Evolutionary conservation across 345 rosid genomes (phyloP).

Genomic region (Rhizophora mangle): DNA sequence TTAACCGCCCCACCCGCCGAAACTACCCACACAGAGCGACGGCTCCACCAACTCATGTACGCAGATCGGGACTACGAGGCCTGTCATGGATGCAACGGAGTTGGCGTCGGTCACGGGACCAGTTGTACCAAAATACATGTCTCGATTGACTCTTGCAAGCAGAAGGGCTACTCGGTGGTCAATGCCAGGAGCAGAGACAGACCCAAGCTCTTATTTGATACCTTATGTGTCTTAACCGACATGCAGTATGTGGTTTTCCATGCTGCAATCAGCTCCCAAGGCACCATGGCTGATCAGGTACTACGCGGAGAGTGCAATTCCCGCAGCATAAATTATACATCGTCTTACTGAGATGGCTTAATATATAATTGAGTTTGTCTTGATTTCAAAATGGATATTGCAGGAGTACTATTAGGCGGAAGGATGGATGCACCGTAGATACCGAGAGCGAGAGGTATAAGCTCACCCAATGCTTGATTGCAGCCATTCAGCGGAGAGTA

Average conservation of each 20-base stretch:
- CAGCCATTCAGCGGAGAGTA: conserved; percentile 69
- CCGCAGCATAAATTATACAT: neutral
- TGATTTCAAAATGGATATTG: neutral
- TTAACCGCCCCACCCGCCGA: conserved; percentile 45
- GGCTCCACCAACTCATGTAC: conserved; percentile 85
- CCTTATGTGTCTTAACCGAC: conserved; percentile 73
- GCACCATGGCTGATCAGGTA: conserved; percentile 69
- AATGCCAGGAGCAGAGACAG: conserved; percentile 65
- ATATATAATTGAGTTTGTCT: neutral
- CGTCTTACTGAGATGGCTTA: neutral
- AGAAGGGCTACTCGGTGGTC: conserved; percentile 74
- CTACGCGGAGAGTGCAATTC: no score
- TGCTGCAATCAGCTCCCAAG: conserved; percentile 68
- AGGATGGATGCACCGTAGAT: conserved; percentile 64
- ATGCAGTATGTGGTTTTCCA: conserved; percentile 82
- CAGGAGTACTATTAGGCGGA: conserved; percentile 89
- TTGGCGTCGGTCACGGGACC: conserved; percentile 37
- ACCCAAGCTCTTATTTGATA: conserved; percentile 79
- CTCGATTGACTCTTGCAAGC: conserved; percentile 57
- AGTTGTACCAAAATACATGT: conserved; percentile 59
- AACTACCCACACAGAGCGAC: conserved; percentile 66
- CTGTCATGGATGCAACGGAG: conserved; percentile 47
- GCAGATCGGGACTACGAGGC: conserved; percentile 56
- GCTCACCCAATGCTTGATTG: conserved; percentile 62
- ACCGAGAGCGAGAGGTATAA: conserved; percentile 51